Evolutionary conservation across 805 yeast genomes (phyloP).

Genomic region (Sugiyamaella smithiae): DNA sequence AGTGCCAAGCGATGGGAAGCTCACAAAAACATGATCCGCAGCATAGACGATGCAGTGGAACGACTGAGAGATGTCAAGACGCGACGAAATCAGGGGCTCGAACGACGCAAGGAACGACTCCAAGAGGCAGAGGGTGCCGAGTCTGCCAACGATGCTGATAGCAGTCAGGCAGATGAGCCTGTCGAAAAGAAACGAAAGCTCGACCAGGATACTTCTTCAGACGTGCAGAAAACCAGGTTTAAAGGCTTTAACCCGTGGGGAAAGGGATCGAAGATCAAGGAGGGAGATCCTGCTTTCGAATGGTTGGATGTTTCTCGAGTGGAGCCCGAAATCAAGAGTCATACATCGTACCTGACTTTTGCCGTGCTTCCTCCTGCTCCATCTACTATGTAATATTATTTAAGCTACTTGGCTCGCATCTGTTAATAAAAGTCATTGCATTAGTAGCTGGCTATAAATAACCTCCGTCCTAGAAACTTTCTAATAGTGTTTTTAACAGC

Average conservation of each 20-base stretch:
- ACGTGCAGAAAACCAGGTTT: conserved; percentile 2
- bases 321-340: conserved; percentile 86
- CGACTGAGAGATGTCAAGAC: conserved; percentile 76
- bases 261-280: conserved; percentile 75
- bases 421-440: too few species aligned
- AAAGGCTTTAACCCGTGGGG: conserved; percentile 88
- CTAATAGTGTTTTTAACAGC: too few species aligned
- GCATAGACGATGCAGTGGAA: conserved; percentile 73
- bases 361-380: conserved; percentile 52
- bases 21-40: conserved; percentile 81
- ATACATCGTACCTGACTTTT: conserved; percentile 90
- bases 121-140: conserved; percentile 19
- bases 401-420: too few species aligned
- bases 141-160: conserved; percentile 3
- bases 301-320: conserved; percentile 86
- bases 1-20: conserved; percentile 86
- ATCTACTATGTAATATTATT: background rate
- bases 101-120: conserved; percentile 29
- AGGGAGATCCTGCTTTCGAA: conserved; percentile 75
- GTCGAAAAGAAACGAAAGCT: conserved; percentile 8
- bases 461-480: too few species aligned
- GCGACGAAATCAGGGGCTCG: conserved; percentile 54
- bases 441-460: too few species aligned
- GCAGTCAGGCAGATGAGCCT: conserved; percentile 22
- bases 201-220: conserved; percentile 11